phyloP scores from a whole-genome alignment of 805 yeast genomes.

The Metschnikowia lachancei region DNA sequence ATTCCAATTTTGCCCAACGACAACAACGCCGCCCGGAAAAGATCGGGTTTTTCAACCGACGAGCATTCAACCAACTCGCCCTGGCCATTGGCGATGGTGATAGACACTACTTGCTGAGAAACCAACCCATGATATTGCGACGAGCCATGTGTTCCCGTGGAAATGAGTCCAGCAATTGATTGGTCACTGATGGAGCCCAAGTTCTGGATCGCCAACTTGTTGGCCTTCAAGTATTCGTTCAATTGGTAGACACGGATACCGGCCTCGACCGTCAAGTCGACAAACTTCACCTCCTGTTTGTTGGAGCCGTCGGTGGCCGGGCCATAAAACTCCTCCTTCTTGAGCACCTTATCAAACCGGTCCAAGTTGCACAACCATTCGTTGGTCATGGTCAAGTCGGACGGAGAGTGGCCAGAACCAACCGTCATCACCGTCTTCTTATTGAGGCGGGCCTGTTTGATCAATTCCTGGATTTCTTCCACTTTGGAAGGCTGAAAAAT shows the following conservation, averaged over 20 bases:
- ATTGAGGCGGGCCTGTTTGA: slow-evolving; percentile 57
- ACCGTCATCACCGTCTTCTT: slow-evolving; percentile 73
- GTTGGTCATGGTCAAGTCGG: slow-evolving; percentile 79
- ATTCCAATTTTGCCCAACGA: slow-evolving; percentile 92
- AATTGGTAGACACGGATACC: slow-evolving; percentile 78
- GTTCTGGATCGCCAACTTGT: slow-evolving; percentile 80
- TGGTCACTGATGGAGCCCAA: slow-evolving; percentile 93
- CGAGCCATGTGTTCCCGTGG: slow-evolving; percentile 97
- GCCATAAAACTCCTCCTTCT: slow-evolving; percentile 46
- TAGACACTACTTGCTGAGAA: slow-evolving; percentile 78
- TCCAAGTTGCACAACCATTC: slow-evolving; percentile 91
- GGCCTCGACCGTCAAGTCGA: slow-evolving; percentile 93
- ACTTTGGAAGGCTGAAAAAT: slow-evolving; percentile 73
- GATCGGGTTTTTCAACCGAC: slow-evolving; percentile 55
- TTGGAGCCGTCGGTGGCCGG: slow-evolving; percentile 22
- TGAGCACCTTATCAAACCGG: slow-evolving; percentile 57
- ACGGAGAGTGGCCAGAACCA: slow-evolving; percentile 95
- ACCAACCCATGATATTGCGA: slow-evolving; percentile 90
- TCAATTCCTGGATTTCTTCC: slow-evolving; percentile 67
- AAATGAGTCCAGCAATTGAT: slow-evolving; percentile 90
- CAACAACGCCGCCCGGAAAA: slow-evolving; percentile 78
- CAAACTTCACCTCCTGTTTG: slow-evolving; percentile 52
- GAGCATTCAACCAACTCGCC: slow-evolving; percentile 74
- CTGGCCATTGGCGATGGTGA: slow-evolving; percentile 69
- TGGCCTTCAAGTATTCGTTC: slow-evolving; percentile 59